Evolutionary conservation across 2,329 filamentous ascomycete species (phyloP).

Genomic region (Proliferodiscus dingleyae): DNA sequence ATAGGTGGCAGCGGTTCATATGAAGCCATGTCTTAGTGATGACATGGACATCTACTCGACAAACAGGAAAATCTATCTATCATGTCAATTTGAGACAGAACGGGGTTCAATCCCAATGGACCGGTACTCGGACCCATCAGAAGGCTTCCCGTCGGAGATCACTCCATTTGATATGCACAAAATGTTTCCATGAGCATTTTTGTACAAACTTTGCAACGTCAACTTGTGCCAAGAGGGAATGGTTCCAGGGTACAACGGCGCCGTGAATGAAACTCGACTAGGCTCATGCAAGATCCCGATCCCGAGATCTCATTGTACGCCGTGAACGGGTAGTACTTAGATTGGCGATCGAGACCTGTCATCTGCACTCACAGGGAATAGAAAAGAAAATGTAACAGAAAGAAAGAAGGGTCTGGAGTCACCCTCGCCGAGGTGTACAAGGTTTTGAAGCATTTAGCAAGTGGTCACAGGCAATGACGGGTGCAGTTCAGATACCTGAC

Average conservation of each 20-base stretch:
- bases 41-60: not conserved
- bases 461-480: not conserved
- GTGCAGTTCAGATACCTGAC: no score
- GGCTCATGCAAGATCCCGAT: slow-evolving; percentile 15
- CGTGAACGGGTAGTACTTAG: slow-evolving; percentile 13
- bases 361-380: not conserved
- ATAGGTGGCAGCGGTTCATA: slow-evolving; percentile 12
- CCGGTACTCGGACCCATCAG: not conserved
- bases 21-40: slow-evolving; percentile 3
- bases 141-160: not conserved
- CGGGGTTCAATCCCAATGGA: slow-evolving; percentile 3
- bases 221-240: not conserved
- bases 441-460: not conserved
- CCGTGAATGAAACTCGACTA: not conserved
- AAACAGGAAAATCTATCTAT: not conserved
- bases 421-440: not conserved
- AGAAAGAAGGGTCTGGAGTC: not conserved
- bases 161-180: not conserved
- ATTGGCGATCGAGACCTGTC: slow-evolving; percentile 23
- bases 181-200: not conserved
- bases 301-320: slow-evolving; percentile 22
- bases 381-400: not conserved
- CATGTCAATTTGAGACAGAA: slow-evolving; percentile 2
- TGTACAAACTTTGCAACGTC: not conserved
- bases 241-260: not conserved